Conservation (phyloP, 305 asterid species). For the Caryopteris hybrid region DNA sequence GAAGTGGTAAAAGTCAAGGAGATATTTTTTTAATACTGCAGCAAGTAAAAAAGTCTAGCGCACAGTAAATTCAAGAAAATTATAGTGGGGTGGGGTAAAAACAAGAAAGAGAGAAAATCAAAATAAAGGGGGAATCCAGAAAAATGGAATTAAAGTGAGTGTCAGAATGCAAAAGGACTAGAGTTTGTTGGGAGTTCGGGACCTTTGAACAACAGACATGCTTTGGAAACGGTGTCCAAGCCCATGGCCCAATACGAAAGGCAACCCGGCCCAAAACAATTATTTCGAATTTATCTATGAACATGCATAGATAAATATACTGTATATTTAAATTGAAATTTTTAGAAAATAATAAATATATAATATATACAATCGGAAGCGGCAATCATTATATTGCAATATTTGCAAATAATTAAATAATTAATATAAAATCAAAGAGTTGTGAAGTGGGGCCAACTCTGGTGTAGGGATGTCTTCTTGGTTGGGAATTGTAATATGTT, state of each 20-base stretch:
- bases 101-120: not conserved
- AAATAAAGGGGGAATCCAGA: not conserved
- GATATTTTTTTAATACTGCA: not conserved
- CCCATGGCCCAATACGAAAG: conserved; percentile 25
- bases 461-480: not conserved
- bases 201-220: conserved; percentile 15
- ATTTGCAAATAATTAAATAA: no score
- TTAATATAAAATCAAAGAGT: no score
- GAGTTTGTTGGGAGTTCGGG: conserved; percentile 18
- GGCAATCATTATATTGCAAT: no score
- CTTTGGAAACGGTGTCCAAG: conserved; percentile 22
- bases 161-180: conserved; percentile 33
- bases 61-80: not conserved
- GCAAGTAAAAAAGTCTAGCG: not conserved
- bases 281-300: no score
- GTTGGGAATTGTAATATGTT: not conserved
- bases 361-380: no score
- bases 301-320: no score
- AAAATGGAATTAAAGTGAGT: not conserved
- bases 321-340: no score
- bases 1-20: not conserved
- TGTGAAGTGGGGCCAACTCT: no score
- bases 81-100: not conserved
- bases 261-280: not conserved
- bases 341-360: no score